These are phyloP conservation scores for Moringa oleifera DNA, from an alignment of 345 rosid genomes.

Conservation along the genomic window DNA sequence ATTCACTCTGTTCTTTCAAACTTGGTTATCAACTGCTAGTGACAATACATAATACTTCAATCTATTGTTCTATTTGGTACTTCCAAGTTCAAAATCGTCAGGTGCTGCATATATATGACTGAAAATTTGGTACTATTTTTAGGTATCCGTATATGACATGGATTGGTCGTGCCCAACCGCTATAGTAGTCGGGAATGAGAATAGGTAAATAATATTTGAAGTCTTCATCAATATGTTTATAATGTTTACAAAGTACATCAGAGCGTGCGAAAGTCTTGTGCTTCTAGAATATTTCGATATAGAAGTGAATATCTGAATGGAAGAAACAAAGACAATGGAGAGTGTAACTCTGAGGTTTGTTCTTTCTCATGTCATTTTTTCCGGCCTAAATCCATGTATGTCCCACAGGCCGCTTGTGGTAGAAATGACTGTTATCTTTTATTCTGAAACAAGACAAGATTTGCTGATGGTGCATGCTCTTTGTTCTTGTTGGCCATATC, in stretches of 20 bases:
- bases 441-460: background rate
- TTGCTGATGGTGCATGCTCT: background rate
- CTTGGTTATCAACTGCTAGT: background rate
- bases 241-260: background rate
- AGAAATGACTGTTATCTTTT: background rate
- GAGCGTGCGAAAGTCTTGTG: background rate
- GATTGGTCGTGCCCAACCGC: constrained; percentile 94
- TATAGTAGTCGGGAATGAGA: constrained; percentile 92
- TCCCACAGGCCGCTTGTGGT: no score
- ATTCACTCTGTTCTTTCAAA: background rate
- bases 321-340: background rate
- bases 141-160: constrained; percentile 92
- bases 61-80: background rate
- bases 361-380: background rate
- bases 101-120: background rate
- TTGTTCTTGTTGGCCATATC: background rate
- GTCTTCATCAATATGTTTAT: background rate
- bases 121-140: constrained; percentile 5
- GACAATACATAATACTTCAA: background rate
- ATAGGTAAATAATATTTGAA: constrained; percentile 31
- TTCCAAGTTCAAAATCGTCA: background rate
- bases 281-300: no score
- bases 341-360: background rate
- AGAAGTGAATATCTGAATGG: background rate
- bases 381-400: background rate